Percentiles rank a stretch among this genome's conserved stretches.
Evolutionary conservation across 306 rosid genomes (phyloP).

Genomic region (Sechiopsis laciniata): DNA sequence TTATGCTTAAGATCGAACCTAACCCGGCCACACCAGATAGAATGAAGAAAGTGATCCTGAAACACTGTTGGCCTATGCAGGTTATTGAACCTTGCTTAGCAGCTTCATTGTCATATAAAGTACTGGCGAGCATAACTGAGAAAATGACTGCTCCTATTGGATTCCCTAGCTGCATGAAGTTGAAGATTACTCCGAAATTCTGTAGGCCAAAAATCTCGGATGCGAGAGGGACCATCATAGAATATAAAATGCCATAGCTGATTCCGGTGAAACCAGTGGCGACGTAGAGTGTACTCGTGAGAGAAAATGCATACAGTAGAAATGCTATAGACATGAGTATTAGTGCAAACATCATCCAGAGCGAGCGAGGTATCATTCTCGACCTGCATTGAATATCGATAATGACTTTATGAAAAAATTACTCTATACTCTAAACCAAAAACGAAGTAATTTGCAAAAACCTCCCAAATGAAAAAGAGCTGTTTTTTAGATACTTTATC

Average conservation of each 20-base stretch:
- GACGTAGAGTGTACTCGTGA: constrained; percentile 46
- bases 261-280: constrained; percentile 68
- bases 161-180: constrained; percentile 55
- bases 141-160: constrained; percentile 69
- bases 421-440: background rate
- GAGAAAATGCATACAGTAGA: constrained; percentile 50
- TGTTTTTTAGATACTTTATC: no score
- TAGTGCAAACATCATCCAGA: constrained; percentile 69
- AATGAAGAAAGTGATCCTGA: constrained; percentile 63
- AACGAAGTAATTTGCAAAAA: background rate
- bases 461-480: no score
- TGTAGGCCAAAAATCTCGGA: constrained; percentile 68
- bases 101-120: constrained; percentile 68
- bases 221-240: constrained; percentile 44
- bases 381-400: constrained; percentile 34
- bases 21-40: constrained; percentile 58
- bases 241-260: constrained; percentile 59
- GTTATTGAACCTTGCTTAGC: constrained; percentile 61
- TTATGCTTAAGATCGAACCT: constrained; percentile 54
- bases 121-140: constrained; percentile 59
- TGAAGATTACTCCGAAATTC: constrained; percentile 55
- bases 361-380: constrained; percentile 47
- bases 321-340: constrained; percentile 49
- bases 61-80: constrained; percentile 63
- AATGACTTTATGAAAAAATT: background rate